These are phyloP conservation scores for Eucalyptus erythrocorys DNA, from an alignment of 345 rosid genomes.

Conservation along the genomic window DNA sequence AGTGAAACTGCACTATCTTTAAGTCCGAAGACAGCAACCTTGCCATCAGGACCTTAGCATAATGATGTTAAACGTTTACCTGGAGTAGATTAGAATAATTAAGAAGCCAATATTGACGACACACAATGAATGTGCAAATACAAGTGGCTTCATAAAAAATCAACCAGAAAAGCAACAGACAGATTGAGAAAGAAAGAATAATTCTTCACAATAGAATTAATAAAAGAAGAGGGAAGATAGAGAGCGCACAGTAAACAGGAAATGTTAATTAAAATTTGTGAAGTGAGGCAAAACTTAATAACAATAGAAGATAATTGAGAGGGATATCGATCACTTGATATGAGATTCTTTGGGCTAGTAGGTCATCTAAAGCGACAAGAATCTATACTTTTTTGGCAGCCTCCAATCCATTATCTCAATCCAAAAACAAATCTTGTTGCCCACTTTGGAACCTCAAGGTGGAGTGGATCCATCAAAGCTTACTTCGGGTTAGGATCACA, in stretches of 20 bases:
- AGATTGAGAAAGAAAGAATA: neutral
- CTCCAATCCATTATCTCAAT: neutral
- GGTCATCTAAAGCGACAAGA: too few species aligned
- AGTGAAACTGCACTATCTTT: too few species aligned
- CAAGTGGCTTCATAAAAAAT: neutral
- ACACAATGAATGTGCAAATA: too few species aligned
- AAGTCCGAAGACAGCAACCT: too few species aligned
- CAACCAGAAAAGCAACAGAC: neutral
- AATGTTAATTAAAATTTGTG: neutral
- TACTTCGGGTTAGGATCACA: neutral
- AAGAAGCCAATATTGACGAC: too few species aligned
- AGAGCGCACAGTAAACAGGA: too few species aligned
- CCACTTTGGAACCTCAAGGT: neutral
- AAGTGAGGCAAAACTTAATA: neutral
- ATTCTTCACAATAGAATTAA: neutral
- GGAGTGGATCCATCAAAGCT: neutral
- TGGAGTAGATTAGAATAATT: too few species aligned
- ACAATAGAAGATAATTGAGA: neutral
- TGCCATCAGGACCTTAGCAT: too few species aligned
- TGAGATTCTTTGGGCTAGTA: neutral
- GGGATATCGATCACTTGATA: neutral
- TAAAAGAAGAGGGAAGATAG: too few species aligned
- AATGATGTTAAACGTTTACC: too few species aligned
- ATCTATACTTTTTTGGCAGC: neutral
- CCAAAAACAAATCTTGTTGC: neutral